These are phyloP conservation scores for Hypericum androsaemum DNA, from an alignment of 345 rosid genomes.

Conservation along the genomic window DNA sequence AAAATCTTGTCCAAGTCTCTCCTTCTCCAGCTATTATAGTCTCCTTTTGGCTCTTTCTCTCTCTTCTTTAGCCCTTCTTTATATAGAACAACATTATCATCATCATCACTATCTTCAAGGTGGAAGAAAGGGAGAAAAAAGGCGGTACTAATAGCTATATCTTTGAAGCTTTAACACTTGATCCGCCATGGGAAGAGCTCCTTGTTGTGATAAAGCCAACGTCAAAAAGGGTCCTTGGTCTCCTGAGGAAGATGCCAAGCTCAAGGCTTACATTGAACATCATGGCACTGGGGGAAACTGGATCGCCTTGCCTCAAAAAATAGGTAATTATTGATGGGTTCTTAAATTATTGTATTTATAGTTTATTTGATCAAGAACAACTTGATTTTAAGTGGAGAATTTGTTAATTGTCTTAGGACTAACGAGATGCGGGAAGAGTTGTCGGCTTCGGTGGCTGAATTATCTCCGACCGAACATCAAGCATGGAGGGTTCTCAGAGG, in stretches of 20 bases:
- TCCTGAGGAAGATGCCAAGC: constrained; percentile 31
- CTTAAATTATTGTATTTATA: background rate
- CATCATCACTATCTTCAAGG: constrained; percentile 14
- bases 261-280: constrained; percentile 58
- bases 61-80: constrained; percentile 16
- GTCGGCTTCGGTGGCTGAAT: constrained; percentile 48
- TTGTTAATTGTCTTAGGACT: constrained; percentile 22
- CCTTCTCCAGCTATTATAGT: constrained; percentile 60
- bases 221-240: constrained; percentile 28
- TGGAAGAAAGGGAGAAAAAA: constrained; percentile 9
- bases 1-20: constrained; percentile 28
- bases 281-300: constrained; percentile 45
- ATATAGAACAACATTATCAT: constrained; percentile 21
- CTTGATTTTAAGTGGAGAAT: background rate
- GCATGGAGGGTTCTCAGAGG: constrained; percentile 55
- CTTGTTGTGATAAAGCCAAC: constrained; percentile 24
- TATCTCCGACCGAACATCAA: constrained; percentile 50
- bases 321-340: constrained; percentile 25
- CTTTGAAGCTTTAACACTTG: background rate
- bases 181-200: constrained; percentile 22
- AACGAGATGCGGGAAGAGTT: constrained; percentile 53
- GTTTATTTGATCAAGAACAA: background rate
- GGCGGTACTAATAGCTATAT: background rate
- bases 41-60: constrained; percentile 14
- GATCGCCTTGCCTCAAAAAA: constrained; percentile 64